A percentile compares a stretch with the other conserved stretches of the same genome.
Evolutionary conservation across 2,329 filamentous ascomycete species (phyloP).

Genomic region (Magnaporthiopsis incrustans): DNA sequence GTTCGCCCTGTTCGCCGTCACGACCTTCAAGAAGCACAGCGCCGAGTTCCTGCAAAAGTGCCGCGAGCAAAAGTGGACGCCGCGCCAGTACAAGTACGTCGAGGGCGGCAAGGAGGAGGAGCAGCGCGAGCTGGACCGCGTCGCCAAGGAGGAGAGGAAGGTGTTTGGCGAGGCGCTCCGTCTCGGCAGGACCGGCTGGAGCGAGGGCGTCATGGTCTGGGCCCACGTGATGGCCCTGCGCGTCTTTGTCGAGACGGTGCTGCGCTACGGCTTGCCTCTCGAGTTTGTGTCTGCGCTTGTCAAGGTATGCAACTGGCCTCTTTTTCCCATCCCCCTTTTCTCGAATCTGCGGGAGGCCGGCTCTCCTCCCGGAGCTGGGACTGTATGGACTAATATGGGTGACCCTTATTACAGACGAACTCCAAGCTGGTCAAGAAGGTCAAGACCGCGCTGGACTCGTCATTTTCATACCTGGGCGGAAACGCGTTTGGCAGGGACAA

Average conservation of each 20-base stretch:
- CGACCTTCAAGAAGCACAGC: conserved; percentile 86
- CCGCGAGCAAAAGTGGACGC: conserved; percentile 89
- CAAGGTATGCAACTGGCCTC: conserved; percentile 54
- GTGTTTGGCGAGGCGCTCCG: conserved; percentile 87
- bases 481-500: conserved; percentile 93
- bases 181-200: conserved; percentile 85
- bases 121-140: conserved; percentile 72
- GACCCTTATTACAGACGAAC: conserved; percentile 52
- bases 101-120: conserved; percentile 88
- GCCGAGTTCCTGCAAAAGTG: conserved; percentile 86
- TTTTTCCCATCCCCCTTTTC: too few species aligned
- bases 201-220: conserved; percentile 94
- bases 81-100: conserved; percentile 87
- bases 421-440: conserved; percentile 75
- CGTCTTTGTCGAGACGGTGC: conserved; percentile 96
- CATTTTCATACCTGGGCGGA: conserved; percentile 86
- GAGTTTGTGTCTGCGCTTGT: conserved; percentile 82
- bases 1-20: conserved; percentile 80
- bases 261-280: conserved; percentile 86
- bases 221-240: conserved; percentile 83
- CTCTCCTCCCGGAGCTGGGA: background rate
- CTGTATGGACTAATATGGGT: conserved; percentile 12
- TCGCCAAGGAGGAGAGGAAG: conserved; percentile 79
- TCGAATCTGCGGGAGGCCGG: too few species aligned
- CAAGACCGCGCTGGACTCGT: conserved; percentile 68